Base-by-base conservation (phyloP, 2,329 filamentous ascomycete species). In the Phaeoacremonium minimum region DNA sequence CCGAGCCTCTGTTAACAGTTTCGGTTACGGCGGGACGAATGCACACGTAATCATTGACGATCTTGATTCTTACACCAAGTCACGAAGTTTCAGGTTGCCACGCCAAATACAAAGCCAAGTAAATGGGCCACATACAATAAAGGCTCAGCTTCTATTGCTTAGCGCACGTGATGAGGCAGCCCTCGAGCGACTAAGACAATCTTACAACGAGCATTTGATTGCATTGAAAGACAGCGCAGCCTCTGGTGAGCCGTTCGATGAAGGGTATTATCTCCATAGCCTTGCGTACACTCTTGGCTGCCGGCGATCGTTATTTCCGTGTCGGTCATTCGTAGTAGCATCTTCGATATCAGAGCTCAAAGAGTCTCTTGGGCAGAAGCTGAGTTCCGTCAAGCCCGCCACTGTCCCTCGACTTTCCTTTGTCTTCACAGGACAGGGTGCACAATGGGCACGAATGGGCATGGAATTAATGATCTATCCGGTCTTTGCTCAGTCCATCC, bases 11-110 rank as follows among this genome's bases (percentile, higher is more conserved):
- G 44, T 62, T 13, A 57, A 55, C 36, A 49, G 45, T 18, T 62
- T 59, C 33, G 58, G 58, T 1, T 61, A 47, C 38, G 58, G 58
- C 12, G 57, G 58, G 6, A 49, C 51, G 13, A 35, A 29, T 28
- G 33, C 33, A 1, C 22, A 35, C 7, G 15, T 35, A n/a, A 29
- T 35, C 2, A 7, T 35, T 13, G 33, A 35, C 5, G 33, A 35
- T 17, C 22, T 28, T 4, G 18, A 29, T 14, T 28, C 28, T 15
- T 35, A 19, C 7, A 4, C 30, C 7, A 15, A 18, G 11, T 8
- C 22, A n/a, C 20, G 5, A 4, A 12, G 12, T 35, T n/a, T 4
- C 14, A 13, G 33, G 14, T 6, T 12, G 9, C 15, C 33, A 35
- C n/a, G 5, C 9, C 5, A 35, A 15, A 12, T 12, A 12, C 28